These are phyloP conservation scores for Leucocoprinus sp. DNA, from an alignment of 768 basidiomycete species.

Conservation along the genomic window DNA sequence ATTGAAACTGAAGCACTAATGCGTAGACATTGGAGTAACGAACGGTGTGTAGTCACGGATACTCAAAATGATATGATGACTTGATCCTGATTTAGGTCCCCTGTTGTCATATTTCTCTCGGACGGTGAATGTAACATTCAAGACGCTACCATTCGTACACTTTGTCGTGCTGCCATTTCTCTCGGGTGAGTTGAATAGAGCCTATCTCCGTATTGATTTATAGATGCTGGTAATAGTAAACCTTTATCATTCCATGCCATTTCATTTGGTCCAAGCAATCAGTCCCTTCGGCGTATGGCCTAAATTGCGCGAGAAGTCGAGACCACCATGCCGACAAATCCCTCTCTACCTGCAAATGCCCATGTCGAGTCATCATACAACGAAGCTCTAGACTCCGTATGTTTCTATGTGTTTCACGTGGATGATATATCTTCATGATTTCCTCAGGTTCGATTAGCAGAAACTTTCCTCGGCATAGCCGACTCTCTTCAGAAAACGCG, in stretches of 20 bases:
- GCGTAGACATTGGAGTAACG: conserved; percentile 41
- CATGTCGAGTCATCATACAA: conserved; percentile 36
- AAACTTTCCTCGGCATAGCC: conserved; percentile 36
- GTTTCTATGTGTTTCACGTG: conserved; percentile 11
- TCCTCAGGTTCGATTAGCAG: conserved; percentile 41
- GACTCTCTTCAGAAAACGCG: too few species aligned
- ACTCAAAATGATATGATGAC: neutral
- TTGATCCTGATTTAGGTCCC: conserved; percentile 25
- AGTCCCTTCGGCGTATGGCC: conserved; percentile 40
- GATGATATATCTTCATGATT: neutral
- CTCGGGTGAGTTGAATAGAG: conserved; percentile 27
- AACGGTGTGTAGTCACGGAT: conserved; percentile 26
- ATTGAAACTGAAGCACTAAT: conserved; percentile 26
- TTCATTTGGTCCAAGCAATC: conserved; percentile 36
- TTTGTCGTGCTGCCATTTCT: conserved; percentile 33
- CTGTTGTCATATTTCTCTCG: conserved; percentile 49
- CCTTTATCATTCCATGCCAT: conserved; percentile 51
- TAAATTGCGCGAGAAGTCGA: conserved; percentile 42
- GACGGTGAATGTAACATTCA: conserved; percentile 41
- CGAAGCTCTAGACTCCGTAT: conserved; percentile 44
- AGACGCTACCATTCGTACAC: conserved; percentile 31
- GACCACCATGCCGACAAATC: conserved; percentile 26
- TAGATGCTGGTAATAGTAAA: conserved; percentile 30
- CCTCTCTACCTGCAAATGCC: conserved; percentile 12
- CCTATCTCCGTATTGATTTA: neutral